phyloP scores from a whole-genome alignment of 2,329 filamentous ascomycete genomes.

The Epichloe scottii region DNA sequence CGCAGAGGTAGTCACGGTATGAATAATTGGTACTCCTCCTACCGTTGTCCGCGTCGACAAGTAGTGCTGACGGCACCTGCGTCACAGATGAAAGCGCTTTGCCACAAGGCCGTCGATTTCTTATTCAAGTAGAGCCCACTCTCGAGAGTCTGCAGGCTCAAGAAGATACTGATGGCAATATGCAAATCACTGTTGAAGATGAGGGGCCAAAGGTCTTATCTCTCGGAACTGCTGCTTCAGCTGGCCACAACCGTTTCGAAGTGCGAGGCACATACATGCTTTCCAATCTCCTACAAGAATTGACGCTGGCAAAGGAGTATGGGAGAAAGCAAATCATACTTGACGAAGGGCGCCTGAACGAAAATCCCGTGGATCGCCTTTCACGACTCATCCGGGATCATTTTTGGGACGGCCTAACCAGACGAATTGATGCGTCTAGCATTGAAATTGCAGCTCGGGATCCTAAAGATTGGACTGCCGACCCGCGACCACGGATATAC shows the following conservation, averaged over 20 bases:
- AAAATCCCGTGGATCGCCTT: constrained; percentile 85
- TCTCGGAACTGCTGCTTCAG: constrained; percentile 73
- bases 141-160: constrained; percentile 66
- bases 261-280: constrained; percentile 95
- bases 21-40: constrained; percentile 8
- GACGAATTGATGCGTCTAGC: constrained; percentile 77
- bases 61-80: not conserved
- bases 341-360: constrained; percentile 81
- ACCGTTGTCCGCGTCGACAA: not conserved
- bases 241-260: constrained; percentile 77
- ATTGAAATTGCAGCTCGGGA: constrained; percentile 80
- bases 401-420: constrained; percentile 87
- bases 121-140: constrained; percentile 77
- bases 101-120: constrained; percentile 59
- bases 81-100: constrained; percentile 57
- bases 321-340: constrained; percentile 82
- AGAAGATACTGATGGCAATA: constrained; percentile 88
- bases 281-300: constrained; percentile 88
- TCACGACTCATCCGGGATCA: constrained; percentile 76
- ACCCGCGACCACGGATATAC: constrained; percentile 86
- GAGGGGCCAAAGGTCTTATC: constrained; percentile 81
- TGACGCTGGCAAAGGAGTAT: constrained; percentile 83
- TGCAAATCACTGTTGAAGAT: constrained; percentile 97
- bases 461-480: constrained; percentile 88
- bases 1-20: constrained; percentile 47